Evolutionary conservation across 208 protist genomes (phyloP).

Genomic region (Trypanosoma vivax): DNA sequence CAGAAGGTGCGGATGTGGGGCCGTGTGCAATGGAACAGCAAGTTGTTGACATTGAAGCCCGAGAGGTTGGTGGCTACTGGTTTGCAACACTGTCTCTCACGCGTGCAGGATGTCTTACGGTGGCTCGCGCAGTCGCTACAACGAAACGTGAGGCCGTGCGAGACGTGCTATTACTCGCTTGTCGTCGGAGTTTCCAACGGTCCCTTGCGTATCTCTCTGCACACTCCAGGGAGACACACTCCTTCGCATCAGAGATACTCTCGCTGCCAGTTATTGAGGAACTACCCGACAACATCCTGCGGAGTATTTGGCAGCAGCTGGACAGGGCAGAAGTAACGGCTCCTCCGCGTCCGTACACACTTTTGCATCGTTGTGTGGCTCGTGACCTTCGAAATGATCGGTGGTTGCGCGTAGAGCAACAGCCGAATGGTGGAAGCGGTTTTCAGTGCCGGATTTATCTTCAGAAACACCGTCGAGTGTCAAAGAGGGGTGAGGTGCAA

Average conservation of each 20-base stretch:
- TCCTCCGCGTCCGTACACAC: conserved; percentile 19
- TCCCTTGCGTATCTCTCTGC: conserved; percentile 46
- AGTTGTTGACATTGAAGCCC: conserved; percentile 36
- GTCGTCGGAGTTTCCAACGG: conserved; percentile 57
- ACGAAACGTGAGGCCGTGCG: conserved; percentile 41
- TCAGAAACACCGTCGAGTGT: conserved; percentile 32
- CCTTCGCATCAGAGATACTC: conserved; percentile 51
- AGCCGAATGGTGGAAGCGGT: conserved; percentile 23
- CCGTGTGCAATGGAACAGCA: not conserved
- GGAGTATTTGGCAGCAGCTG: conserved; percentile 25
- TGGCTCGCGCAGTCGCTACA: conserved; percentile 53
- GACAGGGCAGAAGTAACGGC: conserved; percentile 18
- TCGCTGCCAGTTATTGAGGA: conserved; percentile 48
- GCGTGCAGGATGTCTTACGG: conserved; percentile 38
- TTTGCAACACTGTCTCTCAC: conserved; percentile 64
- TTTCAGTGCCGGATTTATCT: conserved; percentile 72
- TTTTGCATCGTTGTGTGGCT: conserved; percentile 26
- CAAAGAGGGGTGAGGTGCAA: conserved; percentile 50
- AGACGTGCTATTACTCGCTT: conserved; percentile 70
- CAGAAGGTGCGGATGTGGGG: not conserved
- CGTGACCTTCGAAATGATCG: conserved; percentile 35
- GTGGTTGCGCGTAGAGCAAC: conserved; percentile 58
- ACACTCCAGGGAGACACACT: conserved; percentile 30
- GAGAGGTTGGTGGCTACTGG: conserved; percentile 64
- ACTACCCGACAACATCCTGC: conserved; percentile 36